Evolutionary conservation across 23 red algal genomes (phyloP), one percentile per base, ranked within the genome.

Genomic region (Gracilaria domingensis): DNA sequence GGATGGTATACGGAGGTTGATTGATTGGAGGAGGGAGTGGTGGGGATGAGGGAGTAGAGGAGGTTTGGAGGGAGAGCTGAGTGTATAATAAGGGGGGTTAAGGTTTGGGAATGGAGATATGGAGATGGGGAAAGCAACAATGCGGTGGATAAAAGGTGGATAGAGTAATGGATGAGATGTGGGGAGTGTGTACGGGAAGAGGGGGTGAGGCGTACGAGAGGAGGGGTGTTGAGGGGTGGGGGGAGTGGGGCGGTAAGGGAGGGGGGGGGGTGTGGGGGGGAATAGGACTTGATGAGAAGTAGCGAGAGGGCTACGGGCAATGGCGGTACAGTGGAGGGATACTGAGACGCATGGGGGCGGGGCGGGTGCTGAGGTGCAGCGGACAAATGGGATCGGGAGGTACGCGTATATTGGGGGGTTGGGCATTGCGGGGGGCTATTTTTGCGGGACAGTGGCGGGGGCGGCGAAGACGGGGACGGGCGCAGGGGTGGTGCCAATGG

Each of bases 51-150:
- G 42, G 5, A 79, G 50, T 6, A 70, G 65, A 4, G 65, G 65
- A 25, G 23, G 2, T 58, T 58, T 58, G 23, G 14, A 26, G 25
- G 13, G 28, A 34, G 35, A 26, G 65, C 11, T 9, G 65, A 45
- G 42, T 4, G 25, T 36, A 70, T 33, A 70, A 70, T 33, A 25
- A 16, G 65, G 28, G 23, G 35, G 65, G 35, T 33, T 17, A 26
- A 70, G 65, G 65, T 70, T 70, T 70, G 65, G 65, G 65, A 70
- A 45, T 45, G 42, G 42, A 70, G 28, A 38, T 70, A 45, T 45
- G 42, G 42, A 70, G 28, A 38, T 70, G 35, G 18, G 35, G 65
- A 38, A 25, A 70, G 65, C 65, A 70, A 70, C 65, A 70, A 70
- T 70, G 65, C 65, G 65, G 54, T 6, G 65, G 25, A 70, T 70